These are phyloP conservation scores for Rosa hybrid DNA, from an alignment of 331 rosid genomes.

Conservation along the genomic window DNA sequence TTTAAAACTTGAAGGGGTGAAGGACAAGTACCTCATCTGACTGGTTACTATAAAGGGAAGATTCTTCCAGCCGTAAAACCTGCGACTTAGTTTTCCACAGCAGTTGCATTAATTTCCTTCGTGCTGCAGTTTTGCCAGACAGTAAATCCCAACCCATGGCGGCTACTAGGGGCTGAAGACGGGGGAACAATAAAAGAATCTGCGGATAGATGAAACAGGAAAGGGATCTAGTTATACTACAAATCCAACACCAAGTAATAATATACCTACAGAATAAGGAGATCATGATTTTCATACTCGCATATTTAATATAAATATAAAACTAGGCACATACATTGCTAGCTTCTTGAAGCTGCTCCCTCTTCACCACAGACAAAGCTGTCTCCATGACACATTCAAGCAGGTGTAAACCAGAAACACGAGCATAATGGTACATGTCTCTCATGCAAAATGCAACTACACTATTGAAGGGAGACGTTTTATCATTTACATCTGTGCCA, in stretches of 20 bases:
- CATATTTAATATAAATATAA: slow-evolving; percentile 36
- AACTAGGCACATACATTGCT: slow-evolving; percentile 69
- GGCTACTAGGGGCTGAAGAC: slow-evolving; percentile 90
- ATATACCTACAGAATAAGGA: slow-evolving; percentile 21
- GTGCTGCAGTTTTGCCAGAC: slow-evolving; percentile 71
- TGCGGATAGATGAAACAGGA: slow-evolving; percentile 37
- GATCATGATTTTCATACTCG: slow-evolving; percentile 8
- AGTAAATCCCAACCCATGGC: slow-evolving; percentile 98
- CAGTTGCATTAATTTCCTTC: slow-evolving; percentile 86
- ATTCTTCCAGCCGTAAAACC: slow-evolving; percentile 76
- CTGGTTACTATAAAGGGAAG: slow-evolving; percentile 74
- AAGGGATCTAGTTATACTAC: slow-evolving; percentile 21
- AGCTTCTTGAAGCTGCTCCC: slow-evolving; percentile 87
- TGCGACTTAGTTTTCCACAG: slow-evolving; percentile 91
- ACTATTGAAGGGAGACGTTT: slow-evolving; percentile 33
- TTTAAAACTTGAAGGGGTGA: slow-evolving; percentile 24
- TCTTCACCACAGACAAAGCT: slow-evolving; percentile 82
- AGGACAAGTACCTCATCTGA: slow-evolving; percentile 71
- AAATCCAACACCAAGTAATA: slow-evolving; percentile 19
- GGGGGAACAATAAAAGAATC: slow-evolving; percentile 83
- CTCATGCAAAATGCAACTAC: slow-evolving; percentile 62
- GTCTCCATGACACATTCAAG: slow-evolving; percentile 87
- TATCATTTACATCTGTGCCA: slow-evolving; percentile 39
- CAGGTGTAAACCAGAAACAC: slow-evolving; percentile 85
- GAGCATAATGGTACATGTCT: slow-evolving; percentile 90